Evolutionary conservation across 345 rosid genomes (phyloP).

Genomic region (Salix arbutifolia): DNA sequence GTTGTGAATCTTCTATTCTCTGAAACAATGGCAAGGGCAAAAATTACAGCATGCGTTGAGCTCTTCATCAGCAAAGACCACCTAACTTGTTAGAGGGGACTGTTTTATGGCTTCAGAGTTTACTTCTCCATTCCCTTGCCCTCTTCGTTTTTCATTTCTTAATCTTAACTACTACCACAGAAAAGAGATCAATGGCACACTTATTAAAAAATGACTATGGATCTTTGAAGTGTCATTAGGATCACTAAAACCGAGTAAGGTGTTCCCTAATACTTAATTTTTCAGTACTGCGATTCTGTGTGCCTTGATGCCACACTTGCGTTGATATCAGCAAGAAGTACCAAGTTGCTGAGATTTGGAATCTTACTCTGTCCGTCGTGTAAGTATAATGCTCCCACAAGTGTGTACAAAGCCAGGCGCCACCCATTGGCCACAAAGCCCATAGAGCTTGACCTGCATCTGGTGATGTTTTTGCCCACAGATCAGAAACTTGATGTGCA

Average conservation of each 20-base stretch:
- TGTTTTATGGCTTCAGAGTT: too few relatives aligned
- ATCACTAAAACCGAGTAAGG: neutral
- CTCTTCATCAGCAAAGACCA: neutral
- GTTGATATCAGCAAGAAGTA: neutral
- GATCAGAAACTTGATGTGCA: slow-evolving; percentile 76
- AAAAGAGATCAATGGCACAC: neutral
- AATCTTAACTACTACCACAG: neutral
- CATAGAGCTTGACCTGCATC: slow-evolving; percentile 65
- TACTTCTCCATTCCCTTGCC: neutral
- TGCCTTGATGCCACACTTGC: neutral
- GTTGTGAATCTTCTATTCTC: too few relatives aligned
- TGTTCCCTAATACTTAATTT: too few relatives aligned
- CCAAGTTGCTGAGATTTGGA: neutral
- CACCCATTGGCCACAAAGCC: slow-evolving; percentile 99
- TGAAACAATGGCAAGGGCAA: neutral
- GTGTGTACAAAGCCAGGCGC: slow-evolving; percentile 96
- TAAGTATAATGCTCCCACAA: slow-evolving; percentile 89
- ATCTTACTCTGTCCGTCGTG: slow-evolving; percentile 71
- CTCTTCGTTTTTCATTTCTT: neutral
- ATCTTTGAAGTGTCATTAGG: neutral
- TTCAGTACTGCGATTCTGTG: too few relatives aligned
- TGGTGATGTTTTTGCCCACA: slow-evolving; percentile 93
- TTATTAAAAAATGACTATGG: neutral
- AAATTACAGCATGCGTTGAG: neutral
- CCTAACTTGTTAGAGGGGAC: neutral